A percentile compares a stretch with the other conserved stretches of the same genome.
Conservation (phyloP, 2,329 filamentous ascomycete species). For the Nigrospora oryzae region DNA sequence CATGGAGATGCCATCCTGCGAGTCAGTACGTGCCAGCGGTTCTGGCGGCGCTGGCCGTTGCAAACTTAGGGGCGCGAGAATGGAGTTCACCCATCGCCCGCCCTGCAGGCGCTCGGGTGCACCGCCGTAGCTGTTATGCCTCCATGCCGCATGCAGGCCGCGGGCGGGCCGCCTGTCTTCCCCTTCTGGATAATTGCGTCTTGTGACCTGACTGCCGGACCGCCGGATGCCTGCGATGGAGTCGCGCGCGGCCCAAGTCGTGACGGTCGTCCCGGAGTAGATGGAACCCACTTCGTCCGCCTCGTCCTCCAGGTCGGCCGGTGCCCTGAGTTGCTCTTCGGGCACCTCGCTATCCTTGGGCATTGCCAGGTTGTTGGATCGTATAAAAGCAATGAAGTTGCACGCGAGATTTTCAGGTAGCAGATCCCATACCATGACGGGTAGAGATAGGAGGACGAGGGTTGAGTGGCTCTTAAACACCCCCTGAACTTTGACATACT, state of each 20-base stretch:
- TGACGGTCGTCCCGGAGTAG: slow-evolving; percentile 18
- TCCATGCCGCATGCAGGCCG: too few species aligned
- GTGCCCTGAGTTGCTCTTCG: too few species aligned
- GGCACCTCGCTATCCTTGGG: slow-evolving; percentile 14
- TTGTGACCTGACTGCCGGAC: slow-evolving; percentile 1
- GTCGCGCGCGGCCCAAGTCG: slow-evolving; percentile 9
- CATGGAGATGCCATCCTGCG: slow-evolving; percentile 23
- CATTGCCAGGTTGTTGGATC: slow-evolving; percentile 44
- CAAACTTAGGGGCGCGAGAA: slow-evolving; percentile 1
- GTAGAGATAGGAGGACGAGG: slow-evolving; percentile 47
- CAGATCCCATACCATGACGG: slow-evolving; percentile 51
- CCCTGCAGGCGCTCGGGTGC: not conserved
- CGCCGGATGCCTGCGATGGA: slow-evolving; percentile 5
- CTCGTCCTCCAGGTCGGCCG: slow-evolving; percentile 6
- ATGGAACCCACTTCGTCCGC: slow-evolving; percentile 16
- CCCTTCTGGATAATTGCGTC: not conserved
- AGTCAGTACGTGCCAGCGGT: slow-evolving; percentile 8
- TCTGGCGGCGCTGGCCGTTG: slow-evolving; percentile 9
- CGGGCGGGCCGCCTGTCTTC: not conserved
- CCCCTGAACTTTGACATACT: slow-evolving; percentile 52
- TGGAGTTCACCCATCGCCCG: not conserved
- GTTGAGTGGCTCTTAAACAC: slow-evolving; percentile 55
- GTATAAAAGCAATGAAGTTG: slow-evolving; percentile 50
- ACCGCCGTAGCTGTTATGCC: not conserved
- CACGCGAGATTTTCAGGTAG: slow-evolving; percentile 49